These are phyloP conservation scores for Myriosclerotinia scirpicola DNA, from an alignment of 2,329 filamentous ascomycete genomes.

Conservation along the genomic window DNA sequence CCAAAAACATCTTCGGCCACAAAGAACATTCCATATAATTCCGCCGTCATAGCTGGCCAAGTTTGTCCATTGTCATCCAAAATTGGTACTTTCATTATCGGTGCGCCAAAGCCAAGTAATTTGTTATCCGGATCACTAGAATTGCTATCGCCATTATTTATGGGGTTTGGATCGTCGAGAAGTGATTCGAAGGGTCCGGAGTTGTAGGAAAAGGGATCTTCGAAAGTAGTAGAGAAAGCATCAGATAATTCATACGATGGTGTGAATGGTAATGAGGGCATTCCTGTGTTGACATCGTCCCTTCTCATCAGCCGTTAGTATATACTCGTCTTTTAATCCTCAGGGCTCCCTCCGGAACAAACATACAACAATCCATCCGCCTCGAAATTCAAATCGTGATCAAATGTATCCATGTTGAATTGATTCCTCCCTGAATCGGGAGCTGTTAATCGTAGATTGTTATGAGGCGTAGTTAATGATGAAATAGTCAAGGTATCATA, in stretches of 20 bases:
- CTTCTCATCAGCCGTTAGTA: conserved; percentile 17
- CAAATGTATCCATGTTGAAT: conserved; percentile 37
- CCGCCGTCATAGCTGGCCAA: conserved; percentile 67
- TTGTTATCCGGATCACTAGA: conserved; percentile 60
- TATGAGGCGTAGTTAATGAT: conserved; percentile 28
- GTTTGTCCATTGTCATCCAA: conserved; percentile 66
- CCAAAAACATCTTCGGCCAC: conserved; percentile 78
- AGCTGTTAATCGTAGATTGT: conserved; percentile 35
- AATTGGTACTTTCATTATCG: conserved; percentile 59
- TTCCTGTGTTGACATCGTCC: conserved; percentile 24
- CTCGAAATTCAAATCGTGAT: conserved; percentile 38
- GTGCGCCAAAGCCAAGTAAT: conserved; percentile 70
- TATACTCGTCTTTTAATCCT: neutral
- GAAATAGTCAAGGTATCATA: conserved; percentile 27
- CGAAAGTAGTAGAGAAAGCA: conserved; percentile 61
- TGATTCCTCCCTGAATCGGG: conserved; percentile 27
- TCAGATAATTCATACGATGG: conserved; percentile 61
- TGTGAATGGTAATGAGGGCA: conserved; percentile 53
- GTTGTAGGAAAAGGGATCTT: conserved; percentile 62
- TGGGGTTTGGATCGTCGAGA: conserved; percentile 38
- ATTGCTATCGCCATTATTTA: conserved; percentile 27
- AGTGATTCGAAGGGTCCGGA: conserved; percentile 46
- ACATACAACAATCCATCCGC: conserved; percentile 36
- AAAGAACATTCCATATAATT: conserved; percentile 84
- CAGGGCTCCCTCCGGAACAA: conserved; percentile 10